Base-by-base conservation (phyloP, 352 stramenopile genomes). In the Hyaloperonospora brassicae region DNA sequence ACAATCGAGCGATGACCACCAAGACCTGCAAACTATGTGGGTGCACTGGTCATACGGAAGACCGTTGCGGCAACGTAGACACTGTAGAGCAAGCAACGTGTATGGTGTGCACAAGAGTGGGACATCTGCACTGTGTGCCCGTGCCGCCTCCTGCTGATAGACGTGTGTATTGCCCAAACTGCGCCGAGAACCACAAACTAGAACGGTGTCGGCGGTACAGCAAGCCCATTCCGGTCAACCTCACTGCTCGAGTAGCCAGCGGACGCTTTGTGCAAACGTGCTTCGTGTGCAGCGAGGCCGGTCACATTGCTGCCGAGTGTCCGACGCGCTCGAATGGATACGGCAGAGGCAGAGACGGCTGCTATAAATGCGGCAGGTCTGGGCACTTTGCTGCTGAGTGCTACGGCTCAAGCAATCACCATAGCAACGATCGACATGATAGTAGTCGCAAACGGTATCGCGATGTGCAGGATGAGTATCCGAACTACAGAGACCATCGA, bases 231-330 rank as follows among this genome's bases (percentile, higher is more conserved):
- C 50, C 56, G 38, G 70, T 65, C 17, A 73, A 78, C 52, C 81
- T 83, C 44, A 56, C 76, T 34, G 66, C 60, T 44, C 57, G 64
- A 44, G 64, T 54, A 6, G 55, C 61, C n/a, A 66, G 64, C 54
- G 61, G 64, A 3, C 75, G 74, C 55, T 66, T 67, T 23, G 64
- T 72, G 35, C 81, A 82, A 59, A 82, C 83, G 62, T 92, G 82
- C 54, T 92, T 83, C 51, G 59, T 82, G 53, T 92, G 82, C 52
- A 73, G 86, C 44, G 69, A 77, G 50, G 38, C 68, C 14, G 82
- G 78, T n/a, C 82, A 92, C 55, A 71, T 92, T 31, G 77, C 78
- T 22, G 78, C 76, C 11, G 70, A 84, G 56, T 92, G 82, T 55
- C 74, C 79, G 9, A 38, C 59, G 11, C 62, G 73, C 11, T 67